Base-by-base conservation (phyloP, 495 filamentous ascomycete genomes). In the Talaromyces adpressus region DNA sequence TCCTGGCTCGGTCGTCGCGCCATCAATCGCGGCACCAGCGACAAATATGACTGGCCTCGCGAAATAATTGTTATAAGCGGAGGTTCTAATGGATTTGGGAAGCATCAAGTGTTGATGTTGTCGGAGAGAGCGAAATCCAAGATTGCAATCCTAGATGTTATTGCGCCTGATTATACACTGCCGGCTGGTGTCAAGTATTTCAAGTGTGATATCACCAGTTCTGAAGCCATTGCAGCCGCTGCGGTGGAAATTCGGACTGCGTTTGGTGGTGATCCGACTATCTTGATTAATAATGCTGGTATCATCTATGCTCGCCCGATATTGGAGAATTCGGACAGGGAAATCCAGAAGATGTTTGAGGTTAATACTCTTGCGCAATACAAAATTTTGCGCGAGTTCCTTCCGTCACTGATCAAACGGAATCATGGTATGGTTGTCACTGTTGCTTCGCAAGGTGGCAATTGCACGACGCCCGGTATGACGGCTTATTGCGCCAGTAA, bases 391-490 rank as follows among this genome's bases (percentile, higher is more conserved):
- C 78, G 83, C 64, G 82, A 88, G 62, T 91, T 92, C 77, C 77
- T 91, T 1, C 89, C 89, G 0, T 68, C 73, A 59, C 89, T 91
- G 79, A 71, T 89, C 51, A 63, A 72, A 45, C 54, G 57, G 6
- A 86, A 91, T 77, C 88, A 91, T 72, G 89, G 89, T 60, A 89
- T 89, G 81, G 74, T 91, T 16, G 85, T 91, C 8, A 92, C 89
- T 0, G 82, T 92, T 18, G 84, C 89, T n/a, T 84, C 78, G 20
- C 75, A 83, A 57, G 86, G 87, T 0, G 81, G 81, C 0, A 88
- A 84, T 74, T 65, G 84, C 4, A 77, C 81, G 0, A 78, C 86
- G 12, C 84, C 88, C 4, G 81, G 81, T 71, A 85, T 91, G 82
- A 82, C 86, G 22, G 86, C 88, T 70, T 92, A 92, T 74, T 80